Percentiles rank a stretch among this genome's conserved stretches.
Evolutionary conservation across 768 basidiomycete genomes (phyloP).

Genomic region (Podaxis rugospora): DNA sequence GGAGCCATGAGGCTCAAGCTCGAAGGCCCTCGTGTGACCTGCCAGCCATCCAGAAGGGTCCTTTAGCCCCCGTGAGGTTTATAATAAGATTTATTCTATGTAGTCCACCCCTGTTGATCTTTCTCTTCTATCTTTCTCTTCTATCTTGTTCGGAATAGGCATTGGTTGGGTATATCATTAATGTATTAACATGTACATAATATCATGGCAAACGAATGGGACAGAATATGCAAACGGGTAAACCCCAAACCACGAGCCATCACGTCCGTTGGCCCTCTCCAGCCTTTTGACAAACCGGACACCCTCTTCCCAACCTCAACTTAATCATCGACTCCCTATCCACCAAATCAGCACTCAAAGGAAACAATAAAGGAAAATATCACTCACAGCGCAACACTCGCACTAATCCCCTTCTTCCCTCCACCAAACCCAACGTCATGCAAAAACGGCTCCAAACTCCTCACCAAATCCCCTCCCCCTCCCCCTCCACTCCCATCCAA

Average conservation of each 20-base stretch:
- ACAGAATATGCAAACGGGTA: background rate
- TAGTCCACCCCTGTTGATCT: no score
- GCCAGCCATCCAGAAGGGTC: no score
- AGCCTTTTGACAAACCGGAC: conserved; percentile 15
- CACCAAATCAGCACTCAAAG: background rate
- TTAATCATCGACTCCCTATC: conserved; percentile 16
- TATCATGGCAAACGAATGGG: background rate
- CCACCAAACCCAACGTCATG: conserved; percentile 25
- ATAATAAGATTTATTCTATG: no score
- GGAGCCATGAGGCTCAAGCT: no score
- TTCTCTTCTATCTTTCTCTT: background rate
- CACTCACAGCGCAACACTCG: conserved; percentile 79
- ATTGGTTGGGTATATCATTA: background rate
- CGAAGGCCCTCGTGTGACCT: no score
- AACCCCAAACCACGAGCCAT: background rate
- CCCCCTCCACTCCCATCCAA: conserved; percentile 56
- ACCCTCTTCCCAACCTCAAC: conserved; percentile 11
- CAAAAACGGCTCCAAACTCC: conserved; percentile 11
- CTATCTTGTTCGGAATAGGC: background rate
- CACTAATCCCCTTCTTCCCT: conserved; percentile 46
- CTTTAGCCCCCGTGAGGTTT: no score
- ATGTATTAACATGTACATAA: background rate
- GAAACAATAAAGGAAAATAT: background rate
- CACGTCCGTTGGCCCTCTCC: conserved; percentile 9
- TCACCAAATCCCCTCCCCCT: conserved; percentile 36